phyloP scores from a whole-genome alignment of 805 yeast species.

The Saccharomyces paradoxus region DNA sequence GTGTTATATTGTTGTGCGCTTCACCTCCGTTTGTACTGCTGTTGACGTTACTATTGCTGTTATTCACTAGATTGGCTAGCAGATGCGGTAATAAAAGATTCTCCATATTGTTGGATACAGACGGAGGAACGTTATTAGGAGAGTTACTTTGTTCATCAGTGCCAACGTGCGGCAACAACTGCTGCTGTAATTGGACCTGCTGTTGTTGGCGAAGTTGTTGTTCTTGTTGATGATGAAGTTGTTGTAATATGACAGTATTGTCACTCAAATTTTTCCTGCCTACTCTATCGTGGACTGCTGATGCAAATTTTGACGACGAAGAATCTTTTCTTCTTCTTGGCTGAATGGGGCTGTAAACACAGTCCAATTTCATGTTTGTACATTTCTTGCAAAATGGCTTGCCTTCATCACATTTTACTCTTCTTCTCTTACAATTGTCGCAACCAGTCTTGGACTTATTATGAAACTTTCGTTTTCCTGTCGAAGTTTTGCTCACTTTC shows the following conservation, averaged over 20 bases:
- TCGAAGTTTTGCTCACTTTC: constrained; percentile 35
- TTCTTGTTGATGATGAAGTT: constrained; percentile 5
- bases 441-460: constrained; percentile 86
- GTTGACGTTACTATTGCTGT: constrained; percentile 17
- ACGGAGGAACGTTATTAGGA: background rate
- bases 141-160: background rate
- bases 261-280: background rate
- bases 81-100: background rate
- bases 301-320: background rate
- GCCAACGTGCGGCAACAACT: constrained; percentile 13
- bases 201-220: constrained; percentile 8
- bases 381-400: constrained; percentile 79
- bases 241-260: constrained; percentile 20
- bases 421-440: constrained; percentile 74
- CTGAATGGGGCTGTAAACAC: constrained; percentile 45
- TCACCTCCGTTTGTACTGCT: constrained; percentile 1
- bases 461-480: constrained; percentile 80
- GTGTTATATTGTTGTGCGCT: background rate
- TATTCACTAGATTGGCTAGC: constrained; percentile 1
- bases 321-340: constrained; percentile 18
- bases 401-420: constrained; percentile 88
- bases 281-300: background rate
- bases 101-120: background rate
- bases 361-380: constrained; percentile 64
- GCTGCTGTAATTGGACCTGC: constrained; percentile 22